A percentile compares a stretch with the other conserved stretches of the same genome.
These are phyloP conservation scores for Xylaria sp. DNA, from an alignment of 2,329 filamentous ascomycete genomes.

Conservation along the genomic window DNA sequence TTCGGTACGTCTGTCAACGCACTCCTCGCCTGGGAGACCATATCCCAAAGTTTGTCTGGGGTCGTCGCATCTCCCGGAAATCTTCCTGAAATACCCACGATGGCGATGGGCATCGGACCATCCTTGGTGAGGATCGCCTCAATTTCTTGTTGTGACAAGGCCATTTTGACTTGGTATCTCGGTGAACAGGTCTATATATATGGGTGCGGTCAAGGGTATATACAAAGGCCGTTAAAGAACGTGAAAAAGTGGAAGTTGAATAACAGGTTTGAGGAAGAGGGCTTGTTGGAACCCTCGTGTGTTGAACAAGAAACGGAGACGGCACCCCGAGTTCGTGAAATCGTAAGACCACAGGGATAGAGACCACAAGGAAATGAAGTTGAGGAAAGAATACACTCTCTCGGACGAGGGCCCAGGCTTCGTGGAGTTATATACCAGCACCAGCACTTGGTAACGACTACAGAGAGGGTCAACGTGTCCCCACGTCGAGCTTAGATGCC, in stretches of 20 bases:
- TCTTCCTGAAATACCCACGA: constrained; percentile 39
- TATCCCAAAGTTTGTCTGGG: constrained; percentile 38
- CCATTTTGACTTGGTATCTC: constrained; percentile 27
- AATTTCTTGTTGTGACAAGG: constrained; percentile 32
- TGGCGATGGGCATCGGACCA: constrained; percentile 37
- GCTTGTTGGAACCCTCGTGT: constrained; percentile 29
- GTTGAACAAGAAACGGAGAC: constrained; percentile 28
- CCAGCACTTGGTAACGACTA: not conserved
- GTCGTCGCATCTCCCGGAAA: constrained; percentile 39
- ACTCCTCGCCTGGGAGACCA: constrained; percentile 37
- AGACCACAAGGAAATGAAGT: constrained; percentile 31
- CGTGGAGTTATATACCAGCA: constrained; percentile 27
- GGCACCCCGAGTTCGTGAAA: constrained; percentile 28
- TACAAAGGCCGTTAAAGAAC: constrained; percentile 21
- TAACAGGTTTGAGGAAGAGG: constrained; percentile 24
- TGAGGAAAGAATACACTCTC: constrained; percentile 17
- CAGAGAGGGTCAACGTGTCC: constrained; percentile 11
- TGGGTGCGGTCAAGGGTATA: constrained; percentile 16
- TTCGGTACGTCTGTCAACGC: constrained; percentile 38
- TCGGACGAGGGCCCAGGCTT: constrained; percentile 1
- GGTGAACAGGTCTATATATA: constrained; percentile 8
- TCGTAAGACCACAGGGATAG: no score
- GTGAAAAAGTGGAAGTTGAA: constrained; percentile 28
- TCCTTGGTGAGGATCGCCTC: constrained; percentile 35
- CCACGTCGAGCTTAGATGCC: constrained; percentile 24